Evolutionary conservation across 805 yeast genomes (phyloP), one percentile per base, ranked within the genome.

Genomic region (Metschnikowia cubensis): DNA sequence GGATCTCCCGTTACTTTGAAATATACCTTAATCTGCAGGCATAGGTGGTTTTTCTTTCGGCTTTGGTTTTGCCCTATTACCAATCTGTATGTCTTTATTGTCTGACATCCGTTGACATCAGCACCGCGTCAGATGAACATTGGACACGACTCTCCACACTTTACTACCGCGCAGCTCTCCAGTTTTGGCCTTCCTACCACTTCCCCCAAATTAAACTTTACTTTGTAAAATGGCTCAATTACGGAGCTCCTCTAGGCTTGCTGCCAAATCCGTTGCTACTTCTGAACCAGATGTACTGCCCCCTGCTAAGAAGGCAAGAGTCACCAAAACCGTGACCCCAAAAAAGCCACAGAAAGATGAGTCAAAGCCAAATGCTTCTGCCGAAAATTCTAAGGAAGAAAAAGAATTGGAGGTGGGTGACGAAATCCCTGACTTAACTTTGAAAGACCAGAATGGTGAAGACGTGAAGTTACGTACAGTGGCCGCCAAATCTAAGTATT

Each of bases 401-500:
- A 35, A 20, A 14, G 73, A 68, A 52, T 41, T 71, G 34, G 62
- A 79, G 49, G 71, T 81, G 15, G 94, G 91, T 25, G 90, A 82
- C 59, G 67, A 66, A 8, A 75, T 87, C 41, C 95, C 95, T 13
- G 84, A 81, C 50, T 56, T 89, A 41, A 73, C 75, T 0, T 70
- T 90, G 38, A 56, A 71, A 48, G 82, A 88, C 61, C 92, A 92
- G 66, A 85, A 85, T 55, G 89, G 79, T n/a, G 73, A 81, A 35
- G 78, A 76, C 34, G 76, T 73, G 45, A 57, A 60, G 32, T 64
- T 74, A 50, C 48, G 43, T 18, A 66, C 66, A 33, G 67, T 59
- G 31, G 70, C 73, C 42, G 55, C 57, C 31, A 58, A 62, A 22
- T 54, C 67, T 31, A 71, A 69, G 57, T 71, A 63, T 47, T 47